phyloP scores from a whole-genome alignment of 2,329 filamentous ascomycete species.

The Plectosphaerella plurivora region DNA sequence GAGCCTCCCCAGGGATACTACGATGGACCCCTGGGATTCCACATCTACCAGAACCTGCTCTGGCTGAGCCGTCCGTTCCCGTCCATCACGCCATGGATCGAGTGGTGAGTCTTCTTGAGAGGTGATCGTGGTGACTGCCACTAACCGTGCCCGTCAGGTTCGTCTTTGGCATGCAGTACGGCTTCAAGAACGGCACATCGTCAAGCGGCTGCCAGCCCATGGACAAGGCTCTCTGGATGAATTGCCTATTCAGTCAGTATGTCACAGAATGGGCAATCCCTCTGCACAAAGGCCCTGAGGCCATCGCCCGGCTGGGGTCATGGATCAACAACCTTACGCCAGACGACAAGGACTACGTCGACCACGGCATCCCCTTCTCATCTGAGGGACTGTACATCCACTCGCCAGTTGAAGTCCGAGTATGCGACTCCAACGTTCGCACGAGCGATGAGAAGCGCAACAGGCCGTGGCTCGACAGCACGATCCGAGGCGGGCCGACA shows the following conservation, averaged over 20 bases:
- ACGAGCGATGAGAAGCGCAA: slow-evolving; percentile 14
- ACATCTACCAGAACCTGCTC: slow-evolving; percentile 88
- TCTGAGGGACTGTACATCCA: slow-evolving; percentile 75
- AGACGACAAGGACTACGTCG: slow-evolving; percentile 59
- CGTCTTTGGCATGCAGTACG: slow-evolving; percentile 96
- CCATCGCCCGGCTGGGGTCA: slow-evolving; percentile 72
- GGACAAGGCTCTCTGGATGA: slow-evolving; percentile 81
- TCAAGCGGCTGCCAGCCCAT: slow-evolving; percentile 74
- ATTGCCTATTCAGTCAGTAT: slow-evolving; percentile 96
- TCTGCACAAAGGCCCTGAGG: slow-evolving; percentile 79
- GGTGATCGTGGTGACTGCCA: slow-evolving; percentile 23
- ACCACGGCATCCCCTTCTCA: slow-evolving; percentile 71
- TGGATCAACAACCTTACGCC: slow-evolving; percentile 70
- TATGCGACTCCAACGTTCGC: slow-evolving; percentile 61
- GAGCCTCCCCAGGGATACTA: slow-evolving; percentile 70
- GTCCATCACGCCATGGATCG: slow-evolving; percentile 76
- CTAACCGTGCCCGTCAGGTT: slow-evolving; percentile 45
- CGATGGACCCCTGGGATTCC: slow-evolving; percentile 75
- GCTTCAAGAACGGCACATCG: slow-evolving; percentile 67
- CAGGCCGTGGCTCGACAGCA: slow-evolving; percentile 63
- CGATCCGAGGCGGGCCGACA: slow-evolving; percentile 62
- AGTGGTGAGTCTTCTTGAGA: slow-evolving; percentile 50
- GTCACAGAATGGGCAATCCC: slow-evolving; percentile 98
- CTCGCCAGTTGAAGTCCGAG: slow-evolving; percentile 87
- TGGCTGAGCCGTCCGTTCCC: slow-evolving; percentile 76